Conservation (phyloP, 1,139 yeast species). For the Blastobotrys raffinosifermentans region DNA sequence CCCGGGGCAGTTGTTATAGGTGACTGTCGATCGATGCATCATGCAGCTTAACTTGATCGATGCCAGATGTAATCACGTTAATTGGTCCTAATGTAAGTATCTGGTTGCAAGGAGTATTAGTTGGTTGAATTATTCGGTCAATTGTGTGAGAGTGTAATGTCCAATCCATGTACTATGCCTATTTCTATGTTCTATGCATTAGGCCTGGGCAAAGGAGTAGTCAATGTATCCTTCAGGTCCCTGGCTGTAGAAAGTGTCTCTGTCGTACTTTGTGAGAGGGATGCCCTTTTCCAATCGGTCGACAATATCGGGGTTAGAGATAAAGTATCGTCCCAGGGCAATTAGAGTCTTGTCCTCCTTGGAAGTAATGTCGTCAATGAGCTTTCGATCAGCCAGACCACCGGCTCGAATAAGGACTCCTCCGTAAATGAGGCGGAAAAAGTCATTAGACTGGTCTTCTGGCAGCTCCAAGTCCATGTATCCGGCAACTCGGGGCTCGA, state of each 20-base stretch:
- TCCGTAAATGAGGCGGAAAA: constrained; percentile 31
- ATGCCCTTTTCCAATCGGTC: constrained; percentile 35
- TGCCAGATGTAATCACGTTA: too few species aligned
- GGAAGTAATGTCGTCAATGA: constrained; percentile 25
- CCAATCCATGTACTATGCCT: too few species aligned
- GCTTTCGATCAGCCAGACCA: constrained; percentile 29
- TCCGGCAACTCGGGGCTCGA: constrained; percentile 40
- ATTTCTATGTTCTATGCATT: too few species aligned
- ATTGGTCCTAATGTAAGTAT: too few species aligned
- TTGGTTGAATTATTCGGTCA: too few species aligned
- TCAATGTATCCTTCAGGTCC: constrained; percentile 40
- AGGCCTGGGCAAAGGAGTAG: constrained; percentile 22
- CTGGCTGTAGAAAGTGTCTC: constrained; percentile 34
- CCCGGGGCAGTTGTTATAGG: too few species aligned
- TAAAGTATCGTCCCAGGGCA: constrained; percentile 43
- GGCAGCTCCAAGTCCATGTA: constrained; percentile 7
- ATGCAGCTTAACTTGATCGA: too few species aligned
- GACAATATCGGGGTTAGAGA: constrained; percentile 48
- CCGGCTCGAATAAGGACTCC: constrained; percentile 40
- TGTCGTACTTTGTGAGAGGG: constrained; percentile 29
- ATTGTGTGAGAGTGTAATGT: too few species aligned
- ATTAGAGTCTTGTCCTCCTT: constrained; percentile 37
- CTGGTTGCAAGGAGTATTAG: too few species aligned
- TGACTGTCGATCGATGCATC: too few species aligned
- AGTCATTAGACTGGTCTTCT: constrained; percentile 13